Percentiles rank a stretch among this genome's conserved stretches.
These are phyloP conservation scores for Carex cristatella DNA, from an alignment of 176 grass and related monocot species.

Conservation along the genomic window DNA sequence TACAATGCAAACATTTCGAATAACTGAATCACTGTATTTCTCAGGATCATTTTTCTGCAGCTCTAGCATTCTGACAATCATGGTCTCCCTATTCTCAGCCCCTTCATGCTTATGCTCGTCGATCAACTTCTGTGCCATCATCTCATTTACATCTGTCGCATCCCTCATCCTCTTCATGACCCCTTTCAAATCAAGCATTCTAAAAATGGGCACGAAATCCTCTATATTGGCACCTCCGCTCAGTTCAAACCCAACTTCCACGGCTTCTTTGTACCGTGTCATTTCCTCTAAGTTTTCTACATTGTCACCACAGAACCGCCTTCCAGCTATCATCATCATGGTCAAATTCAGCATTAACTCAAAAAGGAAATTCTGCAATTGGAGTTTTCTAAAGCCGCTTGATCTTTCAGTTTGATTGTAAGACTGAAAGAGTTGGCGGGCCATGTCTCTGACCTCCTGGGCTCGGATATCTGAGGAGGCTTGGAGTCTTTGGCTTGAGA, in stretches of 20 bases:
- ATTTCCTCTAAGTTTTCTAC: constrained; percentile 1
- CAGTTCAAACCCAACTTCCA: constrained; percentile 6
- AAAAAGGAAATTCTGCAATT: neutral
- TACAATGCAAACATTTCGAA: constrained; percentile 18
- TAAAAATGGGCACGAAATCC: constrained; percentile 16
- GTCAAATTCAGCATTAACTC: constrained; percentile 44
- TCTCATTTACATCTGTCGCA: neutral
- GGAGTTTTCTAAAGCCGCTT: neutral
- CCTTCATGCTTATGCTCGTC: neutral
- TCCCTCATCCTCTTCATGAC: constrained; percentile 10
- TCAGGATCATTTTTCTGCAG: constrained; percentile 7
- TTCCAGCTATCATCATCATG: constrained; percentile 15
- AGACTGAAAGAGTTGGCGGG: constrained; percentile 29
- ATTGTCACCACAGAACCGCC: neutral
- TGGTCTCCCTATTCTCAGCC: neutral
- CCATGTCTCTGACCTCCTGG: constrained; percentile 25
- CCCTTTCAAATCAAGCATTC: constrained; percentile 13
- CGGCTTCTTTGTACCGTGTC: neutral
- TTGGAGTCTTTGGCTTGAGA: constrained; percentile 33
- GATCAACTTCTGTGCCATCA: constrained; percentile 19
- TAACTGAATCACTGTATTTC: constrained; percentile 6
- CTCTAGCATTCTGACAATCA: constrained; percentile 17
- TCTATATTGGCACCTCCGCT: neutral
- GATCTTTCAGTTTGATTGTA: neutral
- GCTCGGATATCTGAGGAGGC: constrained; percentile 20